Conservation (phyloP, 805 yeast species). For the Pichia kluyveri region DNA sequence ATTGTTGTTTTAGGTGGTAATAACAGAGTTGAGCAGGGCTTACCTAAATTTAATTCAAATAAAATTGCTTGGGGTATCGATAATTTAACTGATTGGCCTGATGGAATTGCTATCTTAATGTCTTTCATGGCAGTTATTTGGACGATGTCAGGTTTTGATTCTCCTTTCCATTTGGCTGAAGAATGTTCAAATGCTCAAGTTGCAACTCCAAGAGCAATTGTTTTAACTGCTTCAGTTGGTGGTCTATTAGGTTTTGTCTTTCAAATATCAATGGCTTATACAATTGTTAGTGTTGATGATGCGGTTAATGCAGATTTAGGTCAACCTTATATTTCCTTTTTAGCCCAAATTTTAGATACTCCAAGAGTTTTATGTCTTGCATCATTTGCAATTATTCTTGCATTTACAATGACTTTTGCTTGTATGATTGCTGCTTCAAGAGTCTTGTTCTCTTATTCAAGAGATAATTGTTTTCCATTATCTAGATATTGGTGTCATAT, state of each 20-base stretch:
- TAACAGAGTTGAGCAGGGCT: conserved; percentile 28
- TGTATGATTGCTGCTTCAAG: conserved; percentile 60
- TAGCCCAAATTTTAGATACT: conserved; percentile 38
- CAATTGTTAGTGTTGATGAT: conserved; percentile 40
- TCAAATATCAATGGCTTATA: conserved; percentile 54
- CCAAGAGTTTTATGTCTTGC: conserved; percentile 35
- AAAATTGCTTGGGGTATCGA: conserved; percentile 44
- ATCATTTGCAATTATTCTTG: conserved; percentile 33
- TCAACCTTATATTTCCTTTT: conserved; percentile 51
- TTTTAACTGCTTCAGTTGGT: conserved; percentile 46
- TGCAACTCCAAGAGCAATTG: conserved; percentile 63
- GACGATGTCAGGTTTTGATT: conserved; percentile 71
- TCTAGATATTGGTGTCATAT: conserved; percentile 43
- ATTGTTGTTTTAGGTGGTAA: conserved; percentile 46
- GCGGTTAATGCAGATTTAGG: conserved; percentile 43
- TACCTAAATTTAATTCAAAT: conserved; percentile 41
- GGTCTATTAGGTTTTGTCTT: conserved; percentile 48
- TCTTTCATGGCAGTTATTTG: conserved; percentile 55
- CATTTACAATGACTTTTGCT: conserved; percentile 45
- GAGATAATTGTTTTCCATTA: conserved; percentile 60
- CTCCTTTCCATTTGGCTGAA: conserved; percentile 69
- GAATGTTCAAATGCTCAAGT: conserved; percentile 56
- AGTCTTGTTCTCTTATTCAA: conserved; percentile 57
- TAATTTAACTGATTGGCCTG: conserved; percentile 57
- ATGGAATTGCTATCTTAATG: conserved; percentile 48